Evolutionary conservation across 148 eudicot genomes (phyloP), one percentile per base, ranked within the genome.

Genomic region (Heliosperma pusillum): DNA sequence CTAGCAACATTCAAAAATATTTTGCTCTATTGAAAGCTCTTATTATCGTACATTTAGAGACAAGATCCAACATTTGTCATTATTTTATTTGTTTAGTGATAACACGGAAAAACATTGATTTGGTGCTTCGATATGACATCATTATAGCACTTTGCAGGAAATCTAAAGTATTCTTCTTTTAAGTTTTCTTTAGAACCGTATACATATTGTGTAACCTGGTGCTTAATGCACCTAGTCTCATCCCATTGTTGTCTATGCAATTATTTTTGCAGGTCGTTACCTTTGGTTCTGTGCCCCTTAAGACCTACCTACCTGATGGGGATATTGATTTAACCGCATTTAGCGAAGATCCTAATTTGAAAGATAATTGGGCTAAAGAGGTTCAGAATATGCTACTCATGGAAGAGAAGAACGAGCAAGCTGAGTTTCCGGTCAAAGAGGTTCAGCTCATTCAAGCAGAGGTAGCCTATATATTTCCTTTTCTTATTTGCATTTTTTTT

Each of bases 361-460:
- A 87, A 76, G 94, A 88, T 36, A 80, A 81, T 19, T 93, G 93
- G 92, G 98, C 97, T 76, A 81, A 70, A 66, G 83, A 83, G 82
- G 98, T 93, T 63, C 82, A 87, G 21, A 89, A 88, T 76, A 76
- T 89, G 86, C 79, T 93, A 64, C 85, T 89, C 78, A 83, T 29
- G 69, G 98, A 89, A 79, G 94, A 87, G 72, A 86, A 86, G 73
- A 88, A 88, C 78, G 91, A 81, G 78, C 82, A 86, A 80, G 93
- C 98, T 57, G 92, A 93, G 79, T 93, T 87, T 79, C 87, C 59
- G 66, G 96, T 93, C 61, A 88, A 88, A 84, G 98, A 91, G 82
- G 97, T 93, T 80, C 92, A 91, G 80, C 89, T 89, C 81, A 93
- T 93, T 79, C 91, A 89, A 79, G 98, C 98, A 22, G 97, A 93